Base-by-base conservation (phyloP, 176 grass and related monocot genomes). In the Avena eriantha region DNA sequence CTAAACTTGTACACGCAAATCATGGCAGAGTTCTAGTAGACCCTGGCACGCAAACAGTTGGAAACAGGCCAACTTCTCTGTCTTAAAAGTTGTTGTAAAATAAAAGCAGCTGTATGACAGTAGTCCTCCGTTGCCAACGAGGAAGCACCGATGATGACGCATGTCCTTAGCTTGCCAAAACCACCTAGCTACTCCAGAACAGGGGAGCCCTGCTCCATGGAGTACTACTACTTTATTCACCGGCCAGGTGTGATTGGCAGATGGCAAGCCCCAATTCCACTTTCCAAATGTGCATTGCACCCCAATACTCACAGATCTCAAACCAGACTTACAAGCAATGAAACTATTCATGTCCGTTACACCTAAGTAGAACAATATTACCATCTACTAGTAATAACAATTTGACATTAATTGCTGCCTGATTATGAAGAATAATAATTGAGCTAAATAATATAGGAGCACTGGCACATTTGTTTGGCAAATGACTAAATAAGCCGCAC, bases 401-500 rank as follows among this genome's bases (percentile, higher is more conserved):
- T 48, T 49, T 17, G 4, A 53, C 69, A 72, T 26, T 50, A 53
- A 41, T 41, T 41, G 39, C 39, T 41, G 39, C 39, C 26, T 70
- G 29, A 31, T 11, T 23, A 86, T 22, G 43, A 39, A 77, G 65
- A 79, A 5, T 33, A 79, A 5, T 33, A 83, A 79, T 3, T 18
- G 71, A 34, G 54, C 64, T 46, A 61, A 86, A 77, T 63, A 47
- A 4, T 21, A 26, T 46, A 73, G 2, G 16, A 57, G 54, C 17
- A 65, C 33, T 53, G 45, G 8, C 70, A 29, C 17, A 26, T 60
- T 60, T 9, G 53, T 8, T 16, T 77, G 12, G 21, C n/a, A 45
- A 65, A 77, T 19, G 49, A 78, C 22, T 83, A 83, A 71, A 78
- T 3, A 80, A 80, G 68, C 50, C 16, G 68, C 31, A 70, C 59